Conservation (phyloP, 169 alveolate genomes). For the Theileria sp. region DNA sequence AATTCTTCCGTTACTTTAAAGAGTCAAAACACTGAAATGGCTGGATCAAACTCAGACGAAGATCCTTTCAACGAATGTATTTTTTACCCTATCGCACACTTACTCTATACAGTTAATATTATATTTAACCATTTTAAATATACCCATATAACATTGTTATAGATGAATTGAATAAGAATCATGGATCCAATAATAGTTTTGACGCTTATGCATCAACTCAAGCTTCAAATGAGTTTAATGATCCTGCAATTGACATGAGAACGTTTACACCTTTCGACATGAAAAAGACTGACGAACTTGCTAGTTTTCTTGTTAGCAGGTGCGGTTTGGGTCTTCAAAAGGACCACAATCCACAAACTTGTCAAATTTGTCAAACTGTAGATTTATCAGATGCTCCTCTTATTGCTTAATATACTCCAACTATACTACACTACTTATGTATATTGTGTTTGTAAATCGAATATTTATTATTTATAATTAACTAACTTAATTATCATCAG, state of each 20-base stretch:
- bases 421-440: neutral
- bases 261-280: constrained; percentile 62
- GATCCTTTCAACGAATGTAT: neutral
- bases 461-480: neutral
- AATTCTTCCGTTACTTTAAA: neutral
- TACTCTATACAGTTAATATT: neutral
- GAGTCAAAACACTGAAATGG: neutral
- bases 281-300: constrained; percentile 62
- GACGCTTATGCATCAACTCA: constrained; percentile 9
- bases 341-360: constrained; percentile 43
- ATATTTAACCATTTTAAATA: too few relatives aligned
- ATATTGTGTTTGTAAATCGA: neutral
- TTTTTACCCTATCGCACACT: neutral
- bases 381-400: constrained; percentile 70
- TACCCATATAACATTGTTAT: neutral
- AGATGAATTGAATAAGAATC: neutral
- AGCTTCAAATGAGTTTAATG: neutral
- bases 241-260: constrained; percentile 38
- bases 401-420: constrained; percentile 34
- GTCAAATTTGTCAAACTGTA: constrained; percentile 56
- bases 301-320: constrained; percentile 47
- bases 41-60: neutral
- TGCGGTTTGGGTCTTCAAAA: constrained; percentile 55
- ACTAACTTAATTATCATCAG: too few relatives aligned
- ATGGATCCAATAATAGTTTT: neutral